These are phyloP conservation scores for Byssothecium circinans DNA, from an alignment of 2,329 filamentous ascomycete species.

Conservation along the genomic window DNA sequence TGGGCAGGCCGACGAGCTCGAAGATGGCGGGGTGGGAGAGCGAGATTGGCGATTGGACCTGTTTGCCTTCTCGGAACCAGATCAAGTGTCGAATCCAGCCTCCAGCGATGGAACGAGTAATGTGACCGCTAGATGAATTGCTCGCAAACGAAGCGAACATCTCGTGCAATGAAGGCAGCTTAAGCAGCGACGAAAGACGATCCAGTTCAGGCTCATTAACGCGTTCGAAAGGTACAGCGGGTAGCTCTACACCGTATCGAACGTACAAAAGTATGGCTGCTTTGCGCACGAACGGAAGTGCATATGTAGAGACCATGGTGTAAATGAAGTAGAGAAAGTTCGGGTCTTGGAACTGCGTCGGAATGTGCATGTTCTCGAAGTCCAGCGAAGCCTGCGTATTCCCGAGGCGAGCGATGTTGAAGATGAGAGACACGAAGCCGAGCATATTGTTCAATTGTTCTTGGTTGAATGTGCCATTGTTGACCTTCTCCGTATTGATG, in stretches of 20 bases:
- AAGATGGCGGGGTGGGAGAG: constrained; percentile 87
- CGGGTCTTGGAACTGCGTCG: constrained; percentile 27
- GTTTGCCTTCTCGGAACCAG: constrained; percentile 41
- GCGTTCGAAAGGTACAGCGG: constrained; percentile 57
- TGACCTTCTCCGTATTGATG: constrained; percentile 29
- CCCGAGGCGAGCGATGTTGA: constrained; percentile 29
- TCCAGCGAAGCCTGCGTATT: constrained; percentile 27
- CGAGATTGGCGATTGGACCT: constrained; percentile 48
- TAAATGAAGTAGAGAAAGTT: constrained; percentile 42
- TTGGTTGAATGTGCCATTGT: constrained; percentile 19
- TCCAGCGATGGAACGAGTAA: constrained; percentile 54
- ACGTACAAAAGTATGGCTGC: constrained; percentile 80
- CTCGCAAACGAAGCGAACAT: constrained; percentile 65
- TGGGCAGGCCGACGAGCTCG: constrained; percentile 88
- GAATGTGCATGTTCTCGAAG: constrained; percentile 27
- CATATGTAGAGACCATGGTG: constrained; percentile 71
- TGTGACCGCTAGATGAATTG: constrained; percentile 28
- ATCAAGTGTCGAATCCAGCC: constrained; percentile 75
- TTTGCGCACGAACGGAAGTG: constrained; percentile 88
- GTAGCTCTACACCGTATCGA: constrained; percentile 85
- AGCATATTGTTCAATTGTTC: constrained; percentile 36
- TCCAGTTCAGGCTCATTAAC: constrained; percentile 76
- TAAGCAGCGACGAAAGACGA: constrained; percentile 74
- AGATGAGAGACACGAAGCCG: constrained; percentile 37
- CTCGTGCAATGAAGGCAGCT: constrained; percentile 76